Base-by-base conservation (phyloP, 2,329 filamentous ascomycete genomes). In the Alternaria metachromatica region DNA sequence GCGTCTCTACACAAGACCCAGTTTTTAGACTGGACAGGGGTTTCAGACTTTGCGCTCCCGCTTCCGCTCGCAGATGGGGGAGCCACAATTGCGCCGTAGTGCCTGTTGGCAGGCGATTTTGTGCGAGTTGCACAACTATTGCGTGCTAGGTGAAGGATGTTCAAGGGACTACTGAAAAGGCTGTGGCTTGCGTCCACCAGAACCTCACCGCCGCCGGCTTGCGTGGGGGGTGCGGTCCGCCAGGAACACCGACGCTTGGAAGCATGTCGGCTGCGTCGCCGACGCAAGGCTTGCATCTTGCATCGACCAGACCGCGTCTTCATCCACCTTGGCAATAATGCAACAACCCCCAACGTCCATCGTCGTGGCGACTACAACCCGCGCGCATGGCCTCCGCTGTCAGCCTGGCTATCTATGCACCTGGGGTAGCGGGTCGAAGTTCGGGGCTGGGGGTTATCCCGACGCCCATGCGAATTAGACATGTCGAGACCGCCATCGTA, bases 21-120 rank as follows among this genome's bases (percentile, higher is more conserved):
- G 25, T 63, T 55, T 59, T 63, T 60, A 60, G 60, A 59, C 55
- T 59, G 60, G 55, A 63, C 51, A 63, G 58, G 50, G 55, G 60
- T 54, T 62, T 62, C 60, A 63, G 55, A 63, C 60, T 60, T 50
- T 59, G 44, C 60, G 43, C 44, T 50, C 48, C 60, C 55, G 60
- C 55, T 45, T 55, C 55, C 55, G 55, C 60, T 50, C 55, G 30
- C 26, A 55, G 28, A 15, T 50, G 9, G 6, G 18, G 49, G 55
- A 37, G 56, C 60, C 60, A 63, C 60, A 59, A 59, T 63, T 55
- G 37, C 43, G 55, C 60, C 60, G 59, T 63, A 63, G 49, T 59
- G 60, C 49, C 50, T 62, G 60, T 50, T 54, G 20, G 18, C 30
- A 15, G 60, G 60, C 60, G 60, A 63, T 26, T 55, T 59, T 63